Evolutionary conservation across 176 grass and related monocot genomes (phyloP).

Genomic region (Aegilops speltoides): DNA sequence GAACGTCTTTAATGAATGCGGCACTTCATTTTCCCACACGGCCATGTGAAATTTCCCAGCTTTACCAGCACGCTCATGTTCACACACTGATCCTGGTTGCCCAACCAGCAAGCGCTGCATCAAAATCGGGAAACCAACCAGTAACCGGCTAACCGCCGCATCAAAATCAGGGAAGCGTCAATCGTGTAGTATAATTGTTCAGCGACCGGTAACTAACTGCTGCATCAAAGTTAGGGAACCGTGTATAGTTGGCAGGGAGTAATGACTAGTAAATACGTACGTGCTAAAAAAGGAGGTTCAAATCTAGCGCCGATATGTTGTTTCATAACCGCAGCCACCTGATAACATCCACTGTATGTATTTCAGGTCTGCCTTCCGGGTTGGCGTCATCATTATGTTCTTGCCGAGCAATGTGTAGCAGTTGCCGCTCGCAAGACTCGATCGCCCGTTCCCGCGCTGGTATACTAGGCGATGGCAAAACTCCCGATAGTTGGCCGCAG

Average conservation of each 20-base stretch:
- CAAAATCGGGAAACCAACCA: too few species aligned
- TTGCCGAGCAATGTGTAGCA: slow-evolving; percentile 34
- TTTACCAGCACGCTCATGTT: background rate
- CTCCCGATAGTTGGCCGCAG: slow-evolving; percentile 42
- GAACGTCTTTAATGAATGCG: background rate
- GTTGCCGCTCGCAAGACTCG: background rate
- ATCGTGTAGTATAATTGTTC: background rate
- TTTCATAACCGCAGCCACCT: background rate
- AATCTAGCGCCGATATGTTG: background rate
- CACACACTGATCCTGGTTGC: background rate
- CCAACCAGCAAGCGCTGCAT: background rate
- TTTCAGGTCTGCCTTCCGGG: slow-evolving; percentile 10
- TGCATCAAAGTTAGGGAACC: too few species aligned
- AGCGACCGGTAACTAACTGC: too few species aligned
- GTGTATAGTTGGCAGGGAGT: too few species aligned
- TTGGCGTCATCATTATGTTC: slow-evolving; percentile 15
- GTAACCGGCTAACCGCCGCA: too few species aligned
- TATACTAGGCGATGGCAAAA: slow-evolving; percentile 36
- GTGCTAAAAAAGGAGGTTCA: too few species aligned
- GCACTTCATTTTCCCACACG: background rate
- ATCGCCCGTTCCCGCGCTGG: background rate
- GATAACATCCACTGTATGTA: background rate
- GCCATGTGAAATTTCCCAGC: background rate
- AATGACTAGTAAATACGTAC: background rate
- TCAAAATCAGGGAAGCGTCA: background rate